These are phyloP conservation scores for Entomophthora muscae DNA, from an alignment of 371 early-diverging fungal genomes.

Conservation along the genomic window DNA sequence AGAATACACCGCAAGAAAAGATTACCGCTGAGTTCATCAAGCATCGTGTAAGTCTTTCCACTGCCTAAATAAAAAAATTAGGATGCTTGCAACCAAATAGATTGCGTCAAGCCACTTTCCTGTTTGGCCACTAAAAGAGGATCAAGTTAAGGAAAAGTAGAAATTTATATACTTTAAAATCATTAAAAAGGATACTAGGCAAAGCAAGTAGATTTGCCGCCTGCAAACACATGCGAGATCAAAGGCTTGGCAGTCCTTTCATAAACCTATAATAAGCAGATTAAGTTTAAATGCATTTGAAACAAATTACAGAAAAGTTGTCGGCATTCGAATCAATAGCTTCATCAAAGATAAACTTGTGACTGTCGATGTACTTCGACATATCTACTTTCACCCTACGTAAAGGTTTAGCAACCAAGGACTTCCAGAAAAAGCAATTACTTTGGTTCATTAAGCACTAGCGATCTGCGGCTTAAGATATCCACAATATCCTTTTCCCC, in stretches of 20 bases:
- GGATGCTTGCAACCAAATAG: not conserved
- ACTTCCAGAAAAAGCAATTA: conserved; percentile 22
- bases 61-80: conserved; percentile 24
- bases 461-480: conserved; percentile 35
- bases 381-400: conserved; percentile 80
- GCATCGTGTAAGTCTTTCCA: conserved; percentile 98
- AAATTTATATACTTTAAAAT: too few species aligned
- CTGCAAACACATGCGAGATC: conserved; percentile 83
- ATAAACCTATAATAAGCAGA: conserved; percentile 40
- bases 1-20: not conserved
- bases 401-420: not conserved
- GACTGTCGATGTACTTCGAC: conserved; percentile 84
- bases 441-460: conserved; percentile 76
- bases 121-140: conserved; percentile 77
- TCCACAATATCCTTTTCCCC: conserved; percentile 74
- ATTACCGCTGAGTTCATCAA: conserved; percentile 53
- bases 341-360: conserved; percentile 91
- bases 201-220: conserved; percentile 97
- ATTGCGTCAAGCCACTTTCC: conserved; percentile 19
- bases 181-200: conserved; percentile 71
- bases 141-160: conserved; percentile 1
- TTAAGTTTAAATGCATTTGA: not conserved
- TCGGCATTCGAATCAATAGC: conserved; percentile 68
- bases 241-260: conserved; percentile 75
- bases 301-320: conserved; percentile 49